Evolutionary conservation across 805 yeast genomes (phyloP).

Genomic region (Candida multigemmis): DNA sequence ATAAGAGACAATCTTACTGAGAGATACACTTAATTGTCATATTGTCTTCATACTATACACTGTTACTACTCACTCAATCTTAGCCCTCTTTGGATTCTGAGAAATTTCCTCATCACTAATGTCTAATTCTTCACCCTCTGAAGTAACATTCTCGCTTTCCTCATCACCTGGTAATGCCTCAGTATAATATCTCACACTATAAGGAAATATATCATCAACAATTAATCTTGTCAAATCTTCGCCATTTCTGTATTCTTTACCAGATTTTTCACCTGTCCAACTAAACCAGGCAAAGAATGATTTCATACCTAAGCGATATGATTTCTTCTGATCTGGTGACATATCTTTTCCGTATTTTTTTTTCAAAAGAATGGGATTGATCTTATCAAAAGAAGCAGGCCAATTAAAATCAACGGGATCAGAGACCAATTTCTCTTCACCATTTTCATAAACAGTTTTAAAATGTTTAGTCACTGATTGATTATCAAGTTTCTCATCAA

Average conservation of each 20-base stretch:
- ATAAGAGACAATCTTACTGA: too few relatives aligned
- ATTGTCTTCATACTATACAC: too few relatives aligned
- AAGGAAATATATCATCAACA: conserved; percentile 75
- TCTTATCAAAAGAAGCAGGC: conserved; percentile 54
- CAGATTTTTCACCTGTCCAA: conserved; percentile 76
- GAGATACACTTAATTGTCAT: too few relatives aligned
- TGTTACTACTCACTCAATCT: too few relatives aligned
- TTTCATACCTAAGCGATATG: conserved; percentile 64
- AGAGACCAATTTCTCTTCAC: conserved; percentile 48
- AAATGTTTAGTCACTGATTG: conserved; percentile 59
- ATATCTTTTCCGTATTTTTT: conserved; percentile 26
- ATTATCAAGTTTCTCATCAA: conserved; percentile 39
- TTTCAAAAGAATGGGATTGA: conserved; percentile 46
- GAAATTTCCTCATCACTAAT: conserved; percentile 49
- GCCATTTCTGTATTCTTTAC: conserved; percentile 71
- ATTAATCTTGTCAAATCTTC: conserved; percentile 68
- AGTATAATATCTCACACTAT: conserved; percentile 75
- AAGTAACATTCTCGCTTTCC: conserved; percentile 41
- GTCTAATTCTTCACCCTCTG: conserved; percentile 45
- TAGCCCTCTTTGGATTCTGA: conserved; percentile 3
- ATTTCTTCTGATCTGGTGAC: conserved; percentile 44
- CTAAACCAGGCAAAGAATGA: conserved; percentile 82
- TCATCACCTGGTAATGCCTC: conserved; percentile 58
- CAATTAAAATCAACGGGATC: conserved; percentile 49
- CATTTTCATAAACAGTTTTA: conserved; percentile 37